phyloP scores from a whole-genome alignment of 441 rosid species.

The Melastoma candidum region DNA sequence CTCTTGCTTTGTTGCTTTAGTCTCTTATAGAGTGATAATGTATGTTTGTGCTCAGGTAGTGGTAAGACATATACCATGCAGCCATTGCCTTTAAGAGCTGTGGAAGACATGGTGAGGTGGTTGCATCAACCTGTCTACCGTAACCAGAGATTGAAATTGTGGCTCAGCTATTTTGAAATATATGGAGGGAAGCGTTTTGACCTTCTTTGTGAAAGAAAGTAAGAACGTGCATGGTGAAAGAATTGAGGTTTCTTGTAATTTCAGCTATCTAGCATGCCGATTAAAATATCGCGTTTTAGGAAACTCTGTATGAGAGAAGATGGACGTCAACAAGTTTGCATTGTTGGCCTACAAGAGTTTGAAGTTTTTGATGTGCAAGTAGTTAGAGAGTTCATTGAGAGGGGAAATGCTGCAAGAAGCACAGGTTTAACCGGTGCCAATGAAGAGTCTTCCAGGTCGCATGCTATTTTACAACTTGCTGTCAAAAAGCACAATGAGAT shows the following conservation, averaged over 20 bases:
- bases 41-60: slow-evolving; percentile 46
- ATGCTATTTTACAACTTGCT: slow-evolving; percentile 93
- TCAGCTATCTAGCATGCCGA: neutral
- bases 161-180: slow-evolving; percentile 97
- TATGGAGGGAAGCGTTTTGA: slow-evolving; percentile 97
- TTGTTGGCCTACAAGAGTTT: slow-evolving; percentile 96
- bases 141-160: slow-evolving; percentile 78
- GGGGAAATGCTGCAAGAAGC: slow-evolving; percentile 89
- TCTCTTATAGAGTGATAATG: too few species aligned
- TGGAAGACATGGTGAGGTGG: slow-evolving; percentile 76
- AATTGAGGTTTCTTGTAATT: neutral
- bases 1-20: too few species aligned
- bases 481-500: slow-evolving; percentile 82
- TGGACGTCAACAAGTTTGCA: slow-evolving; percentile 98
- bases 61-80: slow-evolving; percentile 99
- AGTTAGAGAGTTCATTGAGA: slow-evolving; percentile 90
- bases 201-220: slow-evolving; percentile 91
- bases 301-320: slow-evolving; percentile 99
- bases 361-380: slow-evolving; percentile 91
- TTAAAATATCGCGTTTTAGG: slow-evolving; percentile 34
- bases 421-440: slow-evolving; percentile 98
- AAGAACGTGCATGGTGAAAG: slow-evolving; percentile 22
- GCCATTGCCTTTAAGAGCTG: slow-evolving; percentile 89
- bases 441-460: slow-evolving; percentile 99
- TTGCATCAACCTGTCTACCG: slow-evolving; percentile 81